Base-by-base conservation (phyloP, 225 moss, liverwort and hornwort genomes). In the Physcomitrium patens region DNA sequence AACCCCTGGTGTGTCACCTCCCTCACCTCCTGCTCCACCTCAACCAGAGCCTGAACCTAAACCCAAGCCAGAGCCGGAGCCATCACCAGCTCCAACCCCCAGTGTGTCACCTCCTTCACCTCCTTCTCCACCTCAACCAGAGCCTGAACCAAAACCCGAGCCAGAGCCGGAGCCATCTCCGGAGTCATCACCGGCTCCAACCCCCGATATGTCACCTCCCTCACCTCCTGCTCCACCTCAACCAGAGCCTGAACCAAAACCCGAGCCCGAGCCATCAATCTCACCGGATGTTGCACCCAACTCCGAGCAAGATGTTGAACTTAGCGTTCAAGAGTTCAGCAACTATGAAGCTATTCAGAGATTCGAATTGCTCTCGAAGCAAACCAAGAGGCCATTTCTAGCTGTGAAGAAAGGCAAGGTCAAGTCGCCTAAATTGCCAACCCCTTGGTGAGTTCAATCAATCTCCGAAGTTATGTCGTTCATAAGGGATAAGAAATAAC, bases 371-470 rank as follows among this genome's bases (percentile, higher is more conserved):
- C 81, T 57, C 37, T 59, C 20, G 61, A 64, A 84, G 67, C 82
- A 80, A 63, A 73, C 63, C 58, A 80, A 37, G 70, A 85, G 85
- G 49, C 85, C 85, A 59, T 82, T 83, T 52, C 49, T 81, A 9
- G 80, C 88, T 69, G 49, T 63, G 69, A 71, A 83, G 45, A 87
- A 63, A 77, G 73, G 80, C 73, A 69, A n/a, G 17, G 27, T 79
- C 53, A 63, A 55, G 68, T 44, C 90, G 66, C 79, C 88, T 10
- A 61, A 83, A 45, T 85, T 88, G 56, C 97, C 97, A 49, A 82
- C 73, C 19, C 91, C 93, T 55, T 99, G 97, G 97, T 93, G 82
- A 72, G 76, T 77, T 76, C 42, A 68, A 59, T 19, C 52, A 37
- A 47, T n/a, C 18, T 13, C 60, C 24, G 17, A n/a, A 58, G 58